Evolutionary conservation across 345 rosid species (phyloP).

Genomic region (Microcos paniculata): DNA sequence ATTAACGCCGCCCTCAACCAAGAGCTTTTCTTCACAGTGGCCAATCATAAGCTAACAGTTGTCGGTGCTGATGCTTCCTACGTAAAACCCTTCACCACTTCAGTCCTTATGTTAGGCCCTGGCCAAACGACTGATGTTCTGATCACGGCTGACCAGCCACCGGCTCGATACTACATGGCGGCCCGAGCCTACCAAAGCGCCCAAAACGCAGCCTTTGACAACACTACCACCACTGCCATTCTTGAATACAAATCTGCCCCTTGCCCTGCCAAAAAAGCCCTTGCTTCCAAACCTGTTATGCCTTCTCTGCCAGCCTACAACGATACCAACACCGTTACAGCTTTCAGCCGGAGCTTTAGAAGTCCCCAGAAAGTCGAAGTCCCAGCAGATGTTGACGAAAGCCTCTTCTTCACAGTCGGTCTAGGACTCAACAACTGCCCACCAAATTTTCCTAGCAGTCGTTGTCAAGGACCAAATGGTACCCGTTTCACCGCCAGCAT

Average conservation of each 20-base stretch:
- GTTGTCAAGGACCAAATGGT: constrained; percentile 86
- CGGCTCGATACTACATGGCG: constrained; percentile 76
- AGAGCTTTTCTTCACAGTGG: constrained; percentile 70
- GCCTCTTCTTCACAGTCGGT: constrained; percentile 68
- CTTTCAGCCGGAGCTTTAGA: constrained; percentile 47
- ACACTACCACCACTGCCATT: constrained; percentile 88
- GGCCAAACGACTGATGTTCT: constrained; percentile 95
- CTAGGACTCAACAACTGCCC: constrained; percentile 81
- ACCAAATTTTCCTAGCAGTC: constrained; percentile 29
- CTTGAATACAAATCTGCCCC: constrained; percentile 77
- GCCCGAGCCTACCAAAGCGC: constrained; percentile 81
- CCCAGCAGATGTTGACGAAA: constrained; percentile 67
- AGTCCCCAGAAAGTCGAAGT: constrained; percentile 57
- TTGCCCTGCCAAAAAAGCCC: constrained; percentile 55
- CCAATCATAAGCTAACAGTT: constrained; percentile 81
- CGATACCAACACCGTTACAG: constrained; percentile 71
- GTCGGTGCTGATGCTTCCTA: constrained; percentile 93
- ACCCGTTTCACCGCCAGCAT: constrained; percentile 86
- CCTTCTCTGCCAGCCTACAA: constrained; percentile 67
- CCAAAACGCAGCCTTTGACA: constrained; percentile 70
- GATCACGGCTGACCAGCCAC: constrained; percentile 63
- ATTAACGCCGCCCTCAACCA: constrained; percentile 89
- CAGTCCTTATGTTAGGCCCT: constrained; percentile 82
- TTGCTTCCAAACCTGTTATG: constrained; percentile 39
- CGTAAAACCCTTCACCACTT: constrained; percentile 70